Evolutionary conservation across 2,329 filamentous ascomycete species (phyloP).

Genomic region (Sarocladium brachiariae): DNA sequence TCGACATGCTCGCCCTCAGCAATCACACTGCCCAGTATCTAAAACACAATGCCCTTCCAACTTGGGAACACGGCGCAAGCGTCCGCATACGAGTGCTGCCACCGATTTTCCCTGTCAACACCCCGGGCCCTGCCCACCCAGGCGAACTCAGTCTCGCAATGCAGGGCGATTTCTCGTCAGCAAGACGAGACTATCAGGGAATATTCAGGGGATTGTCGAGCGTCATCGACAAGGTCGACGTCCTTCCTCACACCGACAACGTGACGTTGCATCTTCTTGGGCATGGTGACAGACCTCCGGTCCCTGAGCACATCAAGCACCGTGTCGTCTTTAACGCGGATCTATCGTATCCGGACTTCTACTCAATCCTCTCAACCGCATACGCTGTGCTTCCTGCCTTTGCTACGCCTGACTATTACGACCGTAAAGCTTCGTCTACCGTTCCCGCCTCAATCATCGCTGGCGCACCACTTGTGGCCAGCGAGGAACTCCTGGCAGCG

Average conservation of each 20-base stretch:
- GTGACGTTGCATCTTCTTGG: slow-evolving; percentile 21
- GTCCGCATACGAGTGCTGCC: slow-evolving; percentile 18
- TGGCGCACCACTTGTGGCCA: slow-evolving; percentile 20
- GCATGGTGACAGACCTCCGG: slow-evolving; percentile 18
- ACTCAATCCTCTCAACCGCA: slow-evolving; percentile 11
- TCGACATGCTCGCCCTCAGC: slow-evolving; percentile 21
- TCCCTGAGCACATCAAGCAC: slow-evolving; percentile 17
- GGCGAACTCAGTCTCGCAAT: slow-evolving; percentile 19
- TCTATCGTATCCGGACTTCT: slow-evolving; percentile 22
- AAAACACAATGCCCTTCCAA: slow-evolving; percentile 15
- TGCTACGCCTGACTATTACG: slow-evolving; percentile 20
- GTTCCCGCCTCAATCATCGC: slow-evolving; percentile 21
- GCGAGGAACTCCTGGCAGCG: slow-evolving; percentile 17
- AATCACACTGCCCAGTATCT: slow-evolving; percentile 20
- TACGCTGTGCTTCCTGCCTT: slow-evolving; percentile 18
- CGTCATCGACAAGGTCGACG: slow-evolving; percentile 17
- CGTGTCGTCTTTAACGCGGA: slow-evolving; percentile 19
- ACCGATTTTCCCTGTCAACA: slow-evolving; percentile 19
- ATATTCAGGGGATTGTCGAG: slow-evolving; percentile 20
- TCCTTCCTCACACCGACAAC: slow-evolving; percentile 11
- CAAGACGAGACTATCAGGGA: slow-evolving; percentile 19
- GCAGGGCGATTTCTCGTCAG: slow-evolving; percentile 22
- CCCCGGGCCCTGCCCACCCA: slow-evolving; percentile 14
- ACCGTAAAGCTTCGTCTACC: slow-evolving; percentile 23
- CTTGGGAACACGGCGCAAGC: slow-evolving; percentile 16